Base-by-base conservation (phyloP, 805 yeast genomes). In the Ogataea sp. region DNA sequence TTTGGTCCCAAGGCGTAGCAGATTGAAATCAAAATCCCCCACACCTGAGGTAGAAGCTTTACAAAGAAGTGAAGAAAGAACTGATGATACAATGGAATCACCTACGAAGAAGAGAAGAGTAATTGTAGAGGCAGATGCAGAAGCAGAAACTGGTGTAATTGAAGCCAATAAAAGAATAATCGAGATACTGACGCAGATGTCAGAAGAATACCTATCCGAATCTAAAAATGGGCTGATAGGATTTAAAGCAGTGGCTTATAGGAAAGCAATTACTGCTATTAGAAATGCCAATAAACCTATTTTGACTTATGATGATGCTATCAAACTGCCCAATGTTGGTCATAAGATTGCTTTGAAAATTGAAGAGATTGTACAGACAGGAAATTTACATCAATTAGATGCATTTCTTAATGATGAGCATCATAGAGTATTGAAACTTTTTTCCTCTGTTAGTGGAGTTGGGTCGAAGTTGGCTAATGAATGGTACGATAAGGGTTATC, bases 401-500 rank as follows among this genome's bases (percentile, higher is more conserved):
- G 36, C 33, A 27, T 36, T 50, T 10, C 21, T 32, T 26, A 39
- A 41, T 1, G 54, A 64, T 37, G 53, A 53, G 11, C 42, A 51
- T 14, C 37, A 53, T 13, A 40, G 48, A 13, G 45, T 56, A 3
- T 37, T 70, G 26, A 49, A 52, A 17, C 39, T 51, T 32, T 64
- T 76, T 33, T 53, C 58, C 31, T 57, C 63, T 1, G 64, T 76
- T 3, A 64, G 68, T 46, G 78, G 80, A 1, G 76, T 76, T 8
- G 81, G 80, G 0, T 56, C 62, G 4, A 47, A 39, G 6, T 52
- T 56, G 3, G 74, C 80, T 0, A 45, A 52, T 20, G 49, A 56
- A 36, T 66, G 75, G 64, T 60, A 64, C 35, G 43, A 56, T 6
- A 56, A 61, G 39, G 70, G 73, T 3, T 48, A 67, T 14, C 58